phyloP scores from a whole-genome alignment of 1,284 basidiomycete genomes.

The Amylostereum areolatum region DNA sequence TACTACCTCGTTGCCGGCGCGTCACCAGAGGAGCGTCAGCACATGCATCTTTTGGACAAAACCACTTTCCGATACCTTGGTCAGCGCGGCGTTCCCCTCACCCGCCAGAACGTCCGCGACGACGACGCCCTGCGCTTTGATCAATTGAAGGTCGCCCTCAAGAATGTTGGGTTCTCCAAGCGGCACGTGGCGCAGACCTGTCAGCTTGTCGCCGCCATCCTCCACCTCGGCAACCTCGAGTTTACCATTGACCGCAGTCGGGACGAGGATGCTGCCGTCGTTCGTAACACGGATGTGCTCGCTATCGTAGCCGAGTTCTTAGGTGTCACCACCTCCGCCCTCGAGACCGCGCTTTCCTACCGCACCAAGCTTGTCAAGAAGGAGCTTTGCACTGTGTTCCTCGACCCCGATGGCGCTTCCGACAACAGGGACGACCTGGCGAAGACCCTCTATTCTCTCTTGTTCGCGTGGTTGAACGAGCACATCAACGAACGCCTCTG shows the following conservation, averaged over 20 bases:
- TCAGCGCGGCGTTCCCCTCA: conserved; percentile 40
- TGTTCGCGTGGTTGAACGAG: conserved; percentile 97
- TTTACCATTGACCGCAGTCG: conserved; percentile 80
- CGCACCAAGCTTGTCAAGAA: conserved; percentile 90
- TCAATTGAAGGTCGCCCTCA: conserved; percentile 91
- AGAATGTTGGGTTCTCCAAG: conserved; percentile 89
- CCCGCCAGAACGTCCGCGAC: conserved; percentile 41
- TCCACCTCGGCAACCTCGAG: conserved; percentile 94
- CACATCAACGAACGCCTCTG: conserved; percentile 93
- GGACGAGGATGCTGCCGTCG: conserved; percentile 86
- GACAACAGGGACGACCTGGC: conserved; percentile 93
- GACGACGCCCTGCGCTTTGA: conserved; percentile 83
- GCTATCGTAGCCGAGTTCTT: conserved; percentile 87
- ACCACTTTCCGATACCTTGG: conserved; percentile 82
- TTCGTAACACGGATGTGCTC: conserved; percentile 77
- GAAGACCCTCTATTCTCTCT: conserved; percentile 87
- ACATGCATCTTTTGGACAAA: conserved; percentile 79
- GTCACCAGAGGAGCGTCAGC: conserved; percentile 78
- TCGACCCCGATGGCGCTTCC: conserved; percentile 90
- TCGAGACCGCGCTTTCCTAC: conserved; percentile 87
- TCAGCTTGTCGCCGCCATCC: conserved; percentile 90
- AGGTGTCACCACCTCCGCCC: conserved; percentile 69
- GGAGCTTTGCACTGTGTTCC: conserved; percentile 93
- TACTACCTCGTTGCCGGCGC: conserved; percentile 94
- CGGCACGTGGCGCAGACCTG: conserved; percentile 91